Evolutionary conservation across 192 early-diverging fungal species (phyloP), one percentile per base, ranked within the genome.

Genomic region (Diversispora epigaea): DNA sequence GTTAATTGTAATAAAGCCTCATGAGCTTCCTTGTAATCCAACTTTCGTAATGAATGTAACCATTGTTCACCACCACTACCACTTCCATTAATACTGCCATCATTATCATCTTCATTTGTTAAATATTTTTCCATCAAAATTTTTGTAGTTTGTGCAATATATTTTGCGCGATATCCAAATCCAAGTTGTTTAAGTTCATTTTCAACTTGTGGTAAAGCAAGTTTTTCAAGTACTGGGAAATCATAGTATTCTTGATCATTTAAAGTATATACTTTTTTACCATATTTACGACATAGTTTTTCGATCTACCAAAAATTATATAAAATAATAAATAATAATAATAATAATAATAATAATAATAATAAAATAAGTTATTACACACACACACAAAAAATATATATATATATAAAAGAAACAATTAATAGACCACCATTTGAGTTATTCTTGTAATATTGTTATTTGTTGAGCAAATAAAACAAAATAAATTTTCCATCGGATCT

Each of bases 401-500:
- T 15, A 8, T 3, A 52, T 15, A 4, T 8, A 49, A 49, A 49
- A 49, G 11, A 56, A 14, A 17, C 54, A 8, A 8, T 56, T 78
- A n/a, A n/a, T n/a, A n/a, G n/a, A n/a, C n/a, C n/a, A 93, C 92
- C 93, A 96, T 94, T 64, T 80, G 78, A 25, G 94, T 91, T 49
- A 99, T 99, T 39, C 97, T 82, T 22, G 85, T 77, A 54, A 99
- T 97, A 84, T 98, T 96, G 85, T 99, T 99, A 82, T 96, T 96
- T 41, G 88, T 86, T 4, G 92, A 92, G 79, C 96, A 97, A 11
- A 99, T 97, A 72, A 99, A 99, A 21, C 88, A 87, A 57, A 99
- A 81, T 57, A 95, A 68, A 72, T 89, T 95, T 80, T 99, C 97
- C 19, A 89, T 84, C 10, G 95, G 93, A 32, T 94, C 91, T 73